Base-by-base conservation (phyloP, 78 protist genomes). In the Bigelowiella natans region DNA sequence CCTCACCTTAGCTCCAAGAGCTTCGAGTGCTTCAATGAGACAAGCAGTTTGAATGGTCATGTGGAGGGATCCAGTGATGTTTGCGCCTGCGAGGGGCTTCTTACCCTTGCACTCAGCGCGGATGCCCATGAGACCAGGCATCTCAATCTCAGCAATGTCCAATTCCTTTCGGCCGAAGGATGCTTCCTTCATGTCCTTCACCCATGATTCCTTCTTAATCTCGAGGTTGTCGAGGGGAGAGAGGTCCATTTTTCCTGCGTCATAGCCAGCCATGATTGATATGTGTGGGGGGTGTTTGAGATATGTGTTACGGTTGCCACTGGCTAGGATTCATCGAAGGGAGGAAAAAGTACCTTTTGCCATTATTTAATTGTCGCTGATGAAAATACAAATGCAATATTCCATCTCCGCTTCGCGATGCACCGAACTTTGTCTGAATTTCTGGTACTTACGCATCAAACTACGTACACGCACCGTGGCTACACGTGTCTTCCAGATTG, bases 31-130 rank as follows among this genome's bases (percentile, higher is more conserved):
- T 94, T 98, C 99, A 93, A 97, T 97, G 84, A 97, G 94, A 39
- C 95, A 97, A 86, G 99, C 99, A 38, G 99, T 98, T 95, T 98
- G 99, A 95, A 98, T 95, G 89, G 99, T 98, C 99, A 98, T 98
- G 97, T 98, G 99, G 40, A 98, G 98, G 88, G 98, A 98, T 63
- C 99, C 99, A 2, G 96, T 92, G 91, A 98, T 91, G 90, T 96
- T 92, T 18, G 96, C 97, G 40, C 99, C 99, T 38, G 89, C 51
- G 82, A 98, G 95, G 51, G 98, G 98, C 96, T 98, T 86, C 28
- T 34, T 0, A 82, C 95, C 88, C 39, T 98, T 99, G 91, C 93
- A 98, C 94, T 96, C 94, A 89, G 84, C 91, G 36, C 99, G 96
- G 40, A 91, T 40, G 37, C 94, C 87, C 99, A 98, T 98, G 34